Evolutionary conservation across 108 stramenopile species (phyloP).

Genomic region (Parietichytrium sp.): DNA sequence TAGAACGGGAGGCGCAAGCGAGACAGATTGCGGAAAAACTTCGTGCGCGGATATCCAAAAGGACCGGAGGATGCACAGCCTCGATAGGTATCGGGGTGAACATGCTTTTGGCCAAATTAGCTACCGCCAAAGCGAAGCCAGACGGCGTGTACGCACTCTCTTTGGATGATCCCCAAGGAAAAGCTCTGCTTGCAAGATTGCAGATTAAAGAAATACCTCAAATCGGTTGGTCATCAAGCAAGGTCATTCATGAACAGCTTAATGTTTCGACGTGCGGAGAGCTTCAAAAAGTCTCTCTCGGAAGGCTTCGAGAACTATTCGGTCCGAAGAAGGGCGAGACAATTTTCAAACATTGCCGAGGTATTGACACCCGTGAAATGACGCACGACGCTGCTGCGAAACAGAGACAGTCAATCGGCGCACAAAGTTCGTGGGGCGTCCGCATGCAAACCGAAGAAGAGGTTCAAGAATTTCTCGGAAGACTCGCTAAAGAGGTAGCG

Average conservation of each 20-base stretch:
- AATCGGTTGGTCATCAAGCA: background rate
- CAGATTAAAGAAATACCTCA: constrained; percentile 2
- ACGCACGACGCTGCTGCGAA: background rate
- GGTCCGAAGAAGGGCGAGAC: background rate
- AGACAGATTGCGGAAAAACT: constrained; percentile 12
- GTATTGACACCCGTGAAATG: background rate
- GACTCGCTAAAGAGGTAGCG: background rate
- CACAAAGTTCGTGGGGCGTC: constrained; percentile 32
- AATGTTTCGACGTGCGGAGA: background rate
- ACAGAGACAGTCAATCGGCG: constrained; percentile 11
- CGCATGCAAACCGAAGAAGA: background rate
- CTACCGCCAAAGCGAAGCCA: constrained; percentile 58
- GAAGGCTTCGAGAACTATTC: background rate
- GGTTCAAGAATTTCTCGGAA: background rate
- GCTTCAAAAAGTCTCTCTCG: background rate
- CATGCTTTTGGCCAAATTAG: constrained; percentile 58
- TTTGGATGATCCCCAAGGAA: constrained; percentile 22
- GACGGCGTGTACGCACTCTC: constrained; percentile 49
- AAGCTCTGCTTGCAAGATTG: background rate
- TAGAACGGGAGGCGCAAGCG: background rate
- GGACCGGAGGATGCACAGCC: constrained; percentile 53
- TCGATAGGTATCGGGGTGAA: constrained; percentile 54
- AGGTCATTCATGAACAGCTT: background rate
- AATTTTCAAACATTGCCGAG: background rate
- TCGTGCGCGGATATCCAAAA: constrained; percentile 42